A percentile compares a stretch with the other conserved stretches of the same genome.
Evolutionary conservation across 2,329 filamentous ascomycete genomes (phyloP).

Genomic region (Pseudonectria buxi): DNA sequence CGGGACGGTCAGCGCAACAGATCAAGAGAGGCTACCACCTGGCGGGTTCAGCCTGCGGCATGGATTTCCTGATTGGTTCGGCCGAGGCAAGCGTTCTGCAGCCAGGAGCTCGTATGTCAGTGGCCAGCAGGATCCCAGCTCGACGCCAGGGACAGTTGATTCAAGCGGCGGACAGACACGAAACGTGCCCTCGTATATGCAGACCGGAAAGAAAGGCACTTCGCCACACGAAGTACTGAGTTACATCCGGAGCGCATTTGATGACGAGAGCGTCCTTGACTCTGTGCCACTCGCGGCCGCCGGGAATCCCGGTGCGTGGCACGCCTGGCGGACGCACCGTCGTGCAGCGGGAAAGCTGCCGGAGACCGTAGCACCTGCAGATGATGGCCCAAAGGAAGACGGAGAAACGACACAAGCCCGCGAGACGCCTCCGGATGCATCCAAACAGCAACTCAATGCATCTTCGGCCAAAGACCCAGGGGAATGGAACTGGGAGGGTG

Average conservation of each 20-base stretch:
- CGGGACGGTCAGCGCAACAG: constrained; percentile 74
- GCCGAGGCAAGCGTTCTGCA: constrained; percentile 43
- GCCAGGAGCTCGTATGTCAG: constrained; percentile 34
- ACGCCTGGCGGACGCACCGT: constrained; percentile 78
- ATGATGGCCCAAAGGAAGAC: constrained; percentile 1
- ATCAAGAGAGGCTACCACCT: constrained; percentile 76
- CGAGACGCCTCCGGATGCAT: constrained; percentile 1
- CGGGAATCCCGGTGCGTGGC: constrained; percentile 86
- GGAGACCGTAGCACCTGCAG: constrained; percentile 6
- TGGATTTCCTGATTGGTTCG: constrained; percentile 88
- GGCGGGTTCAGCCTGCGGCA: constrained; percentile 86
- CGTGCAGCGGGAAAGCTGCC: constrained; percentile 24
- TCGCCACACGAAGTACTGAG: constrained; percentile 63
- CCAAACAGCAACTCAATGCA: constrained; percentile 5
- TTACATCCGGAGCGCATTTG: constrained; percentile 79
- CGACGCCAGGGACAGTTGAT: constrained; percentile 18
- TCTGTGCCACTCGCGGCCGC: constrained; percentile 72
- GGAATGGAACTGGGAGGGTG: constrained; percentile 96
- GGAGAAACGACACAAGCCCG: constrained; percentile 8
- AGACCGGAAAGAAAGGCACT: constrained; percentile 35
- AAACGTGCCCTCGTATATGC: constrained; percentile 32
- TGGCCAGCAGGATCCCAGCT: constrained; percentile 27
- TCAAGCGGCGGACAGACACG: constrained; percentile 2
- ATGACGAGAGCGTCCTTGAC: constrained; percentile 70
- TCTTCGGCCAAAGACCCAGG: constrained; percentile 43